Evolutionary conservation across 352 stramenopile species (phyloP).

Genomic region (Aphanomyces euteiches): DNA sequence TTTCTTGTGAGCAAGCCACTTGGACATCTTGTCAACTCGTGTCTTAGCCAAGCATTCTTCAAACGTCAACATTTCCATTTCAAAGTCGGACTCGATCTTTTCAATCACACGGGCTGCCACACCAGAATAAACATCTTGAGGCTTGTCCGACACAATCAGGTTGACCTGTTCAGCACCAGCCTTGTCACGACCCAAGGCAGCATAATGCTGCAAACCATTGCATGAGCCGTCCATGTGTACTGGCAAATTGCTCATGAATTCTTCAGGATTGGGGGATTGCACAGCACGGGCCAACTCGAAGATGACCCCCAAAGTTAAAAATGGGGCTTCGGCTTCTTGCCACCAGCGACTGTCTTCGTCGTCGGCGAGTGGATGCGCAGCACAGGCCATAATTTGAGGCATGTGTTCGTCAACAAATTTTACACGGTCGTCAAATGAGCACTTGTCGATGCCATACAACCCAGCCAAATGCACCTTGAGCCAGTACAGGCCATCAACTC

Average conservation of each 20-base stretch:
- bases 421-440: slow-evolving; percentile 97
- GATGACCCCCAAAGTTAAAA: slow-evolving; percentile 96
- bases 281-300: slow-evolving; percentile 94
- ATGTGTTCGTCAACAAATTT: slow-evolving; percentile 93
- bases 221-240: slow-evolving; percentile 98
- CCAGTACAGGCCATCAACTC: slow-evolving; percentile 94
- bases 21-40: neutral
- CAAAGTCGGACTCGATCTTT: slow-evolving; percentile 69
- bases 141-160: slow-evolving; percentile 89
- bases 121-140: slow-evolving; percentile 97
- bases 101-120: slow-evolving; percentile 84
- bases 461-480: slow-evolving; percentile 97
- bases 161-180: slow-evolving; percentile 96
- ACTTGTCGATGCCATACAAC: slow-evolving; percentile 87
- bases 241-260: slow-evolving; percentile 94
- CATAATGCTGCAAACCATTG: slow-evolving; percentile 99
- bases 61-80: slow-evolving; percentile 37
- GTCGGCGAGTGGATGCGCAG: slow-evolving; percentile 85
- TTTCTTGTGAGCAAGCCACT: neutral
- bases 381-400: slow-evolving; percentile 90
- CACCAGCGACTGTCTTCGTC: slow-evolving; percentile 84
- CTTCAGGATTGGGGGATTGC: slow-evolving; percentile 88
- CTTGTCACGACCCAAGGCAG: slow-evolving; percentile 93
- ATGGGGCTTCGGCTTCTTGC: slow-evolving; percentile 96
- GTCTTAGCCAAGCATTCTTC: slow-evolving; percentile 33